Evolutionary conservation across 176 grass and related monocot genomes (phyloP), one percentile per base, ranked within the genome.

Genomic region (Oryza officinalis): DNA sequence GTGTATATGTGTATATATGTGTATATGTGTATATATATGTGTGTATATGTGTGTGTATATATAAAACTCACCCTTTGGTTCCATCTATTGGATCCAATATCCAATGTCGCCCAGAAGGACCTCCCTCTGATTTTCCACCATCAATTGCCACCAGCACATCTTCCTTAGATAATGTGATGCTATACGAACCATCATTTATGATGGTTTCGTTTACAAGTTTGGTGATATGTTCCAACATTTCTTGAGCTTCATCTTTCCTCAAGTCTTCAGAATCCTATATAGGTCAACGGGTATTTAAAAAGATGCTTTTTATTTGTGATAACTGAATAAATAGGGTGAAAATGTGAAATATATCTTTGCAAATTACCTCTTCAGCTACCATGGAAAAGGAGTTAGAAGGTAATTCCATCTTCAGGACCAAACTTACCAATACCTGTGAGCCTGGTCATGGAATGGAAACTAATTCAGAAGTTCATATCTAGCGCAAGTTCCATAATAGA

Each of bases 51-150:
- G n/a, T 46, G 0, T 13, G 4, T 14, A 47, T 13, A 37, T 37
- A 15, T 4, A 47, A 0, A 84, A 79, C 82, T 85, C 74, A 95
- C 96, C 96, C 96, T 87, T 98, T 98, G 76, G 96, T 98, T 32
- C 93, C 96, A 90, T 98, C 96, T 13, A 98, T 98, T 27, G 96
- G 96, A 89, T 98, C 93, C n/a, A 98, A 77, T 77, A 98, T 89
- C 96, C 96, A 98, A 75, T 98, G 89, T 54, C 87, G 67, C 27
- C 93, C 96, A 70, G 83, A 84, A 81, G 91, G 73, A 17, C 96
- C 96, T 26, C 96, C 96, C 47, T 93, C 66, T 10, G 96, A 98
- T 87, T 85, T 98, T 14, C 96, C 96, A 25, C 77, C 84, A 86
- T 98, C 96, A 87, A 98, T 93, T 10, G 93, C 93, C 41, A 83